A percentile compares a stretch with the other conserved stretches of the same genome.
These are phyloP conservation scores for Zygnema cylindricum DNA, from an alignment of 139 green algal genomes.

Conservation along the genomic window DNA sequence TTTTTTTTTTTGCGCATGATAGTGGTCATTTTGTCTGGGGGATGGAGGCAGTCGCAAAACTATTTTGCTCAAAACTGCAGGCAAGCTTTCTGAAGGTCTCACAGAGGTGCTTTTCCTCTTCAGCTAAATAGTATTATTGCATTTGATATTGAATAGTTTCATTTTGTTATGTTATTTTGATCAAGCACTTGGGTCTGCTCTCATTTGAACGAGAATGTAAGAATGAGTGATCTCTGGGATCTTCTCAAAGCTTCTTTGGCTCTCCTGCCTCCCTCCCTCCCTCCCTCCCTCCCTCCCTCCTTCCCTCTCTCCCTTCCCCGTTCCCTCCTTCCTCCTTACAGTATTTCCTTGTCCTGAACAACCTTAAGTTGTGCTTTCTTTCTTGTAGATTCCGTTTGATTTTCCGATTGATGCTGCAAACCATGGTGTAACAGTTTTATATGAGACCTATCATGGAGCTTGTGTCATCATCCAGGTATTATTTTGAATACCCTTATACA, in stretches of 20 bases:
- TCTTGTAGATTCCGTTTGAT: not conserved
- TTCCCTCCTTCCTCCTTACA: not conserved
- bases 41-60: not conserved
- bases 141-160: not conserved
- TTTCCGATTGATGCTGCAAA: not conserved
- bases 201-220: not conserved
- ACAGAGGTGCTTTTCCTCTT: not conserved
- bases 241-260: not conserved
- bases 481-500: not conserved
- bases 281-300: not conserved
- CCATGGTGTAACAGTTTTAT: not conserved
- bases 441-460: not conserved
- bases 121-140: not conserved
- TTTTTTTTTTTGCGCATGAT: too few species aligned
- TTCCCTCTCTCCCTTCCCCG: not conserved
- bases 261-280: not conserved
- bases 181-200: not conserved
- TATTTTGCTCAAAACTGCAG: not conserved
- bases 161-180: not conserved
- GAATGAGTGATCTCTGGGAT: not conserved
- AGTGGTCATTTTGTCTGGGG: not conserved
- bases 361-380: not conserved
- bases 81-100: constrained; percentile 9
- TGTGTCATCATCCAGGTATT: not conserved
- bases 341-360: not conserved